These are phyloP conservation scores for Phylloporus scabripes DNA, from an alignment of 768 basidiomycete species.

Conservation along the genomic window DNA sequence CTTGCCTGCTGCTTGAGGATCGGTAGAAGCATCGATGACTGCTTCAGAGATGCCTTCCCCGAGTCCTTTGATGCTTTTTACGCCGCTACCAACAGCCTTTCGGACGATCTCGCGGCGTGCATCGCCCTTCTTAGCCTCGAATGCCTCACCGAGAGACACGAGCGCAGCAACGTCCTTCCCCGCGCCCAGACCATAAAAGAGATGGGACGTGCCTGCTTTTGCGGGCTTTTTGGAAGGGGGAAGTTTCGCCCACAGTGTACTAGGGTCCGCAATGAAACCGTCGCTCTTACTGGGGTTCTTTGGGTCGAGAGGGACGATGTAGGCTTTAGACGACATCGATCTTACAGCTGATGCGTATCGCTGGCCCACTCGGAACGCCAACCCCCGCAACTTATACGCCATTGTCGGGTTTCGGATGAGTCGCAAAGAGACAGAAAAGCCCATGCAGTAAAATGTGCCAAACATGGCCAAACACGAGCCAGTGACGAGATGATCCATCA, in stretches of 20 bases:
- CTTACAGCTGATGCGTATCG: constrained; percentile 21
- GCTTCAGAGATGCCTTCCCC: constrained; percentile 60
- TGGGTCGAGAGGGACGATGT: constrained; percentile 55
- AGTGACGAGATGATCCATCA: too few species aligned
- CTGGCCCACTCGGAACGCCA: constrained; percentile 11
- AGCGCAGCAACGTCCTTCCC: constrained; percentile 43
- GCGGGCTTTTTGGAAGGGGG: constrained; percentile 46
- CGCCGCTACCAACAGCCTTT: constrained; percentile 64
- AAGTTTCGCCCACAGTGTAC: constrained; percentile 49
- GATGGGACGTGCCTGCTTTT: constrained; percentile 56
- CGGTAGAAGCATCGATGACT: constrained; percentile 54
- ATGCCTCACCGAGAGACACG: constrained; percentile 55
- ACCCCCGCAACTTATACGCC: constrained; percentile 18
- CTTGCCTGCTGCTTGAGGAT: constrained; percentile 75
- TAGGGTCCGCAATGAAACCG: constrained; percentile 38
- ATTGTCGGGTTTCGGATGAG: constrained; percentile 23
- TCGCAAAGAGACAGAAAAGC: background rate
- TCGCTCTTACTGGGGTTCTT: constrained; percentile 28
- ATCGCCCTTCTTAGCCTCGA: constrained; percentile 38
- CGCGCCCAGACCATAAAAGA: constrained; percentile 54
- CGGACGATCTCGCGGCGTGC: constrained; percentile 62
- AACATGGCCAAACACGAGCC: constrained; percentile 11
- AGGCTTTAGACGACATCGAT: constrained; percentile 52
- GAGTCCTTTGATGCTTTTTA: constrained; percentile 59
- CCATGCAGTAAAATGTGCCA: background rate